Evolutionary conservation across 345 rosid species (phyloP), one percentile per base, ranked within the genome.

Genomic region (Geranium brycei): DNA sequence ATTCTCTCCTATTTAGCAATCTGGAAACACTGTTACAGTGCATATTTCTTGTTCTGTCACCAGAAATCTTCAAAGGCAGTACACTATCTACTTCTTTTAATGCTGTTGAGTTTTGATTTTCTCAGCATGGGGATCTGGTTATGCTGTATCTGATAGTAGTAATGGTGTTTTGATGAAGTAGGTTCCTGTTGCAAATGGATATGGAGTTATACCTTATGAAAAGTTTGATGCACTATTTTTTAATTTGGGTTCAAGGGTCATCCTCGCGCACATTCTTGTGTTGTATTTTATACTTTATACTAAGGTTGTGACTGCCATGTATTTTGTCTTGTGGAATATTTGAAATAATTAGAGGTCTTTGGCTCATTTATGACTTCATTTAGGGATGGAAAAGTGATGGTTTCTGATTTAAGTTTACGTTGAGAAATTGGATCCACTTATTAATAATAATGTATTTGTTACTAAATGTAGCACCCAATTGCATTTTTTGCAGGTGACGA

Each of bases 401-500:
- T 47, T 47, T 47, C 14, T 47, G 41, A 4, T 35, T 10, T 7
- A 47, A 47, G 15, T 47, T 35, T 8, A 10, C 11, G 13, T 47
- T 47, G 53, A 47, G 14, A 47, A 35, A 47, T 47, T 47, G 3
- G 53, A 47, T 47, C 13, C 15, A 47, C 15, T 13, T 47, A 47
- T 3, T 47, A 47, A 3, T 47, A 47, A 13, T 47, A 47, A 7
- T 47, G 16, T 17, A 31, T 35, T 51, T 31, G 8, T 61, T 15
- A 55, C 59, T 62, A 38, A 63, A 58, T 61, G 59, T 14, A 57
- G 62, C 55, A 56, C 53, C 13, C 1, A 8, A 60, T 68, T 61
- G 62, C 71, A 47, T 47, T 7, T 23, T 47, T 47, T 65, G 70
- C 87, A 90, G 99, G 88, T 93, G 62, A 91, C 96, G 55, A 85